These are phyloP conservation scores for Trichopus zeylanicus DNA, from an alignment of 116 monocot genomes.

Conservation along the genomic window DNA sequence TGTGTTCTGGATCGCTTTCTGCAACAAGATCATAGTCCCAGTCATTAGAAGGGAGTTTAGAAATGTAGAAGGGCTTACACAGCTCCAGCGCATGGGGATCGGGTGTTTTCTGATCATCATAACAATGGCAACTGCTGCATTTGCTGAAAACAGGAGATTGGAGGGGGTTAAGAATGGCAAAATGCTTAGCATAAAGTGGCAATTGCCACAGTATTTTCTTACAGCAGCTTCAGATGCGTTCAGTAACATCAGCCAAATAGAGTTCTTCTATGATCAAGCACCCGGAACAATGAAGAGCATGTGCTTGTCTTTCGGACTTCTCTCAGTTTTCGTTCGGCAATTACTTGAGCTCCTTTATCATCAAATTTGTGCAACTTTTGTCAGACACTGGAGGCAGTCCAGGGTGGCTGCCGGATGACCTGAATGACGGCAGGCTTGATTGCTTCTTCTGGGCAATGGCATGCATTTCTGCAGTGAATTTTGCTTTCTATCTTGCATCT, in stretches of 20 bases:
- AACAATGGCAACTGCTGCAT: conserved; percentile 22
- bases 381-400: conserved; percentile 7
- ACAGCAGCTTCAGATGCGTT: conserved; percentile 17
- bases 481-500: conserved; percentile 15
- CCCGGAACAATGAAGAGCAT: conserved; percentile 32
- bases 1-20: conserved; percentile 25
- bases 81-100: conserved; percentile 36
- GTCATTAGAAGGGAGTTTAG: not conserved
- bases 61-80: conserved; percentile 9
- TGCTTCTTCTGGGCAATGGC: conserved; percentile 22
- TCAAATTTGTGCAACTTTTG: conserved; percentile 10
- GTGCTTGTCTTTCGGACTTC: conserved; percentile 17
- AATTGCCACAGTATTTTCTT: conserved; percentile 6
- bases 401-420: conserved; percentile 30
- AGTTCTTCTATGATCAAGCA: conserved; percentile 32
- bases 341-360: conserved; percentile 28
- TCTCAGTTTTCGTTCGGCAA: conserved; percentile 17
- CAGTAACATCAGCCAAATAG: conserved; percentile 13
- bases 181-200: not conserved
- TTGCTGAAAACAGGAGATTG: conserved; percentile 13
- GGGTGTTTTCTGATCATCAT: conserved; percentile 23
- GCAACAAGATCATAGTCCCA: conserved; percentile 13
- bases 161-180: conserved; percentile 6
- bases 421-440: conserved; percentile 31
- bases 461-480: conserved; percentile 13